These are phyloP conservation scores for Trichocladium antarcticum DNA, from an alignment of 495 filamentous ascomycete species.

Conservation along the genomic window DNA sequence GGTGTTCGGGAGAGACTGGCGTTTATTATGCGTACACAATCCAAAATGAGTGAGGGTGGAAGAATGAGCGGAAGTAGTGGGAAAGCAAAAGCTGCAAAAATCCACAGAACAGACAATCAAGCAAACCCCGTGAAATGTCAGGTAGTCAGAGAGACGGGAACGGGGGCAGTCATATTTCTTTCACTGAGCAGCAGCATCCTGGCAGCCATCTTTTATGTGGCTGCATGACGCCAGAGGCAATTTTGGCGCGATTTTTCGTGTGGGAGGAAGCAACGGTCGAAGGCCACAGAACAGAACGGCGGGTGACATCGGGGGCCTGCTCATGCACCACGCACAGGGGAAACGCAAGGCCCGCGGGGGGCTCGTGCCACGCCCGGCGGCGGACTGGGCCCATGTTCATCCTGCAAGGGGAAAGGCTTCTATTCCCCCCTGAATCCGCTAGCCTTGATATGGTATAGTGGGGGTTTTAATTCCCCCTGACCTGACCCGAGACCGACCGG, in stretches of 20 bases:
- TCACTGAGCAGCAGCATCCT: not conserved
- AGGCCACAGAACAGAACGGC: not conserved
- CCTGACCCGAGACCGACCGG: too few species aligned
- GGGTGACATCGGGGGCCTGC: not conserved
- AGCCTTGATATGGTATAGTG: not conserved
- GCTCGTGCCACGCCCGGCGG: constrained; percentile 1
- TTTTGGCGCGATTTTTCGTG: constrained; percentile 11
- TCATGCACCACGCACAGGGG: not conserved
- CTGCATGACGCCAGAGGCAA: constrained; percentile 20
- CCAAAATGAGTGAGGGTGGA: not conserved
- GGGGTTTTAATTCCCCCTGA: too few species aligned
- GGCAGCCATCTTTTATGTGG: constrained; percentile 7
- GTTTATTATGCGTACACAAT: too few species aligned
- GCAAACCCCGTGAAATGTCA: not conserved
- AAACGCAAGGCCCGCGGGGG: not conserved
- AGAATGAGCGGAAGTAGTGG: not conserved
- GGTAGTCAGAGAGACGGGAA: not conserved
- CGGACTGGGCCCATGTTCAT: not conserved
- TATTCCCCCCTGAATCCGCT: not conserved
- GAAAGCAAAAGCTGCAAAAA: not conserved
- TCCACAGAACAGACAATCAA: not conserved
- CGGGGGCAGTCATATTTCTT: not conserved
- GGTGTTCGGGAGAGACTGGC: too few species aligned
- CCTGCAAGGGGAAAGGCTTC: not conserved
- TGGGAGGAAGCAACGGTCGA: not conserved